Evolutionary conservation across 495 filamentous ascomycete genomes (phyloP), one percentile per base, ranked within the genome.

Genomic region (Pyrenopolyporus hunteri): DNA sequence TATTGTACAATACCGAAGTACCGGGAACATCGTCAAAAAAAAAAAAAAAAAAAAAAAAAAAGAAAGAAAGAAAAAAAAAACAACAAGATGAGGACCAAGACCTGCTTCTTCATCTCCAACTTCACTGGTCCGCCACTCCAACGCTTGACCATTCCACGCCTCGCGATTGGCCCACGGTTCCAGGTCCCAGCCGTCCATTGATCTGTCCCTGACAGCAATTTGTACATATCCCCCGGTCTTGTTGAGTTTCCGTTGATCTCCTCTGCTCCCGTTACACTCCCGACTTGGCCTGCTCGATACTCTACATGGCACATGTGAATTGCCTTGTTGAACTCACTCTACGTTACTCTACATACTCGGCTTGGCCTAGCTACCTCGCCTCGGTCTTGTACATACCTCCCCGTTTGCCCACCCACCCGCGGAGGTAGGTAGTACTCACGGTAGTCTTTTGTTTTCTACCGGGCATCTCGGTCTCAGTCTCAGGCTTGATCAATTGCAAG

Each of bases 191-290:
- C 39, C 33, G 11, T 29, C 59, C 43, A 10, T 35, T 55, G 36
- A 63, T 62, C 47, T 66, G 63, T 66, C 26, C 63, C 63, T 58
- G 57, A 58, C 63, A 66, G 56, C 8, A 51, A 16, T 45, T n/a
- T 23, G 58, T 29, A n/a, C n/a, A n/a, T n/a, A n/a, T n/a, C n/a
- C n/a, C 47, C 52, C n/a, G 20, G 57, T 23, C 39, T 59, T 26
- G 57, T 59, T 36, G 51, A 65, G 56, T 59, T 51, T 29, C 48
- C 51, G 62, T 56, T 39, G 62, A 60, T 60, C 56, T 48, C 25
- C 43, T 57, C 4, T 45, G 10, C 17, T 33, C 46, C 56, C 37
- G 42, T 60, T 14, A 60, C 56, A 57, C 45, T 46, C 47, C 62
- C 62, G 62, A 60, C 56, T 65, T 65, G 62, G 56, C 62, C 19